These are phyloP conservation scores for Calvatia gigantea DNA, from an alignment of 768 basidiomycete genomes.

Conservation along the genomic window DNA sequence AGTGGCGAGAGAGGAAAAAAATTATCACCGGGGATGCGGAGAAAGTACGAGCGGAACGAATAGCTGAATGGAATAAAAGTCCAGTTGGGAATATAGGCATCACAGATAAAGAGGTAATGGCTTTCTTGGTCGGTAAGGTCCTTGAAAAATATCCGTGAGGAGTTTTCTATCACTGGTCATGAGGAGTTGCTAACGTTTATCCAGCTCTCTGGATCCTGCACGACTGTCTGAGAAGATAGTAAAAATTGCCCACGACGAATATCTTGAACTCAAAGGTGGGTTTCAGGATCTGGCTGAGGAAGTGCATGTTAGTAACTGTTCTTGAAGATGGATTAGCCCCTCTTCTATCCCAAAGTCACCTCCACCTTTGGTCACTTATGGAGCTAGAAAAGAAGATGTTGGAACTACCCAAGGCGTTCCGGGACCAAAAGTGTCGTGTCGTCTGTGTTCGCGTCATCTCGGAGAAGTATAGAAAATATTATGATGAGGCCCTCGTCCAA, in stretches of 20 bases:
- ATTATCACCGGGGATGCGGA: background rate
- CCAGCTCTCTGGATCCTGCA: background rate
- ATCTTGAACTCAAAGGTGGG: background rate
- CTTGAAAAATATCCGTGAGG: slow-evolving; percentile 5
- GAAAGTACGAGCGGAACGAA: background rate
- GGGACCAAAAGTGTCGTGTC: background rate
- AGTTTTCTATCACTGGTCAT: no score
- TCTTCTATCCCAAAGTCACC: background rate
- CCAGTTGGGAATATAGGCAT: background rate
- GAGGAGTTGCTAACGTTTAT: background rate
- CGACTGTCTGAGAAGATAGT: background rate
- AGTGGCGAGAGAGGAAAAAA: background rate
- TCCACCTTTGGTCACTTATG: background rate
- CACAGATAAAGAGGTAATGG: slow-evolving; percentile 1
- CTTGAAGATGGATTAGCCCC: background rate
- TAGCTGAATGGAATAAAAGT: background rate
- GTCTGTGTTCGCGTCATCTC: background rate
- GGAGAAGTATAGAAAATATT: background rate
- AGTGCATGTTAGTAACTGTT: background rate
- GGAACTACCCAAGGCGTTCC: background rate
- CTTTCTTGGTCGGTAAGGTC: background rate
- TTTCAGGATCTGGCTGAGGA: background rate
- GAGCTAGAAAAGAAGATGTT: background rate
- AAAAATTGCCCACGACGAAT: background rate
- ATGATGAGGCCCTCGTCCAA: background rate